Evolutionary conservation across 164 flowering plant species (phyloP), one percentile per base, ranked within the genome.

Genomic region (Chimonanthus praecox): DNA sequence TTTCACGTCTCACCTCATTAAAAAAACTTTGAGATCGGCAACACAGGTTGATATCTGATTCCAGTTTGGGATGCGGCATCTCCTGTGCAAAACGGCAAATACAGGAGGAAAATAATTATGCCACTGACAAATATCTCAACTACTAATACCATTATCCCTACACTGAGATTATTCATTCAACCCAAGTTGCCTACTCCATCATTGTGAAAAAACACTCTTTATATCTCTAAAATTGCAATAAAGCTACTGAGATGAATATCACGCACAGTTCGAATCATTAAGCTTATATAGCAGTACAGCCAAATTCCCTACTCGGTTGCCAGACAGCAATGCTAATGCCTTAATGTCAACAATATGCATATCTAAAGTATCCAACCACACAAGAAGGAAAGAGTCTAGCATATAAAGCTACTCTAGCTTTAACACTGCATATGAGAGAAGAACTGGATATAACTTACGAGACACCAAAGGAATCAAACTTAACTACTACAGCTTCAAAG

Each of bases 11-110:
- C 82, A 71, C 73, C 71, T 71, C 71, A 69, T 72, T 66, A 80
- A 63, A 80, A 33, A 80, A 75, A 75, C 68, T 78, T 63, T 6
- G 63, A 78, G 77, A 76, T 78, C 81, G 80, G 49, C 46, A 78
- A 79, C 76, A 74, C 74, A 78, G 76, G 67, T 79, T 21, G 82
- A 74, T 79, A 78, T 78, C 72, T 79, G 74, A 72, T 82, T 80
- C 76, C 85, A 76, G 78, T 76, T 78, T 66, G 75, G 74, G 71
- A 70, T 78, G 75, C 77, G 50, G 86, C 87, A 77, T 81, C 82
- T 86, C 92, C 92, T 88, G 91, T 87, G 83, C 87, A 88, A 85
- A 87, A 87, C 88, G 86, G 84, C 85, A 88, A 87, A 90, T 85
- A 85, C 88, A 89, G 90, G 88, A 82, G 86, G 88, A 83, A 65